phyloP scores from a whole-genome alignment of 345 rosid genomes.

The Euclidium syriacum region DNA sequence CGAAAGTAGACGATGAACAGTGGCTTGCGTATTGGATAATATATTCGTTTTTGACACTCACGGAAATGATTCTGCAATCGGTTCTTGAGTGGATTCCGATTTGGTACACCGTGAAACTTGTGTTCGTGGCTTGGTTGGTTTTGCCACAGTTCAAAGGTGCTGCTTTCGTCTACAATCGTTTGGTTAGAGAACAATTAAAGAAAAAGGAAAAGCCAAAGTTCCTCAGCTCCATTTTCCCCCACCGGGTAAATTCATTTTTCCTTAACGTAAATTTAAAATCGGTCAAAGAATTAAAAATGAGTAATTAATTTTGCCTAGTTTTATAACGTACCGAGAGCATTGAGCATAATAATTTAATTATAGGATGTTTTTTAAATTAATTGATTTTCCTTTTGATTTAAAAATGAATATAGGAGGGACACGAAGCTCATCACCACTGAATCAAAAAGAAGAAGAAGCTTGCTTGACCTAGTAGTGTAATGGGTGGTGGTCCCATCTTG shows the following conservation, averaged over 20 bases:
- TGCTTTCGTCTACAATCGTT: conserved; percentile 58
- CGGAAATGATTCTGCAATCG: conserved; percentile 67
- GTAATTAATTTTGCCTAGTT: not conserved
- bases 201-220: conserved; percentile 31
- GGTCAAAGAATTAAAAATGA: not conserved
- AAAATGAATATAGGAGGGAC: conserved; percentile 19
- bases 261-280: not conserved
- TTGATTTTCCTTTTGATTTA: no score
- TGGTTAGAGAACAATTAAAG: conserved; percentile 50
- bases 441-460: not conserved
- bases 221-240: conserved; percentile 15
- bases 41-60: conserved; percentile 69
- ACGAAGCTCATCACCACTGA: conserved; percentile 19
- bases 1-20: conserved; percentile 67
- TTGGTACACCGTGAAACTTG: conserved; percentile 68
- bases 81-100: conserved; percentile 74
- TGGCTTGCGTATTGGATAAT: conserved; percentile 97
- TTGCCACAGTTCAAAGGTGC: conserved; percentile 72
- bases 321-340: not conserved
- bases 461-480: conserved; percentile 4
- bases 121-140: conserved; percentile 69
- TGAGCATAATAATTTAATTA: not conserved
- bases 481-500: conserved; percentile 17
- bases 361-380: not conserved
- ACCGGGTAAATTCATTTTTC: not conserved